Conservation (phyloP, 768 basidiomycete genomes). For the Rhodosporidiobolus sp. region DNA sequence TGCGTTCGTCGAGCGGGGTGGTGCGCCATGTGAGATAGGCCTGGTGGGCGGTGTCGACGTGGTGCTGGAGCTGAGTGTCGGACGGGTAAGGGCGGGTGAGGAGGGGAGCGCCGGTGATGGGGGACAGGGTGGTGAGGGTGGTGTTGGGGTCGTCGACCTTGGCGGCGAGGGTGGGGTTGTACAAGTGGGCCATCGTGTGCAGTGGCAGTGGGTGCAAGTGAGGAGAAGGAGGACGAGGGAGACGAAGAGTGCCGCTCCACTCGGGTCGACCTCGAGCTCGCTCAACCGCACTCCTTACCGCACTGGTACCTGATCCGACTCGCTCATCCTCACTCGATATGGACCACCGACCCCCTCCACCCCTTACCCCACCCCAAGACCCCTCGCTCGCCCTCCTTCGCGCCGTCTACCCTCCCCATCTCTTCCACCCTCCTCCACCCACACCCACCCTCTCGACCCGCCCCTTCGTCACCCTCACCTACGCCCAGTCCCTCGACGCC, state of each 20-base stretch:
- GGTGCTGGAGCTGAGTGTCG: slow-evolving; percentile 2
- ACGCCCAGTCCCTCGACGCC: slow-evolving; percentile 60
- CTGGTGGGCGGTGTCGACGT: slow-evolving; percentile 9
- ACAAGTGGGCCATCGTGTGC: slow-evolving; percentile 7
- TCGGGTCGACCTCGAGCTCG: not conserved
- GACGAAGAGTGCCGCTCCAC: not conserved
- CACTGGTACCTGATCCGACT: not conserved
- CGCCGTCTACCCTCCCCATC: slow-evolving; percentile 1
- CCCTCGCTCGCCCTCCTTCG: not conserved
- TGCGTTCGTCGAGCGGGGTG: slow-evolving; percentile 60
- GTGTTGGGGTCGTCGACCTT: not conserved
- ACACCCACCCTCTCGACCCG: not conserved
- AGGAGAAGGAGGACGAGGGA: not conserved
- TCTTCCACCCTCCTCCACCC: not conserved
- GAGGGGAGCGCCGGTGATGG: slow-evolving; percentile 20
- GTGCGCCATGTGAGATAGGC: slow-evolving; percentile 46
- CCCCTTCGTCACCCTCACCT: slow-evolving; percentile 50
- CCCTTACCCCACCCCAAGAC: not conserved
- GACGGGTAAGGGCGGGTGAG: slow-evolving; percentile 12
- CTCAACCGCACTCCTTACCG: not conserved
- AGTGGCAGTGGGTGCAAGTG: too few species aligned
- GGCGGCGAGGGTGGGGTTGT: slow-evolving; percentile 7
- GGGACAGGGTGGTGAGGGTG: slow-evolving; percentile 34
- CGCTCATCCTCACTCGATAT: not conserved
- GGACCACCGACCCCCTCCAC: not conserved